phyloP scores from a whole-genome alignment of 2,329 filamentous ascomycete genomes.

The Cytospora chrysosperma region DNA sequence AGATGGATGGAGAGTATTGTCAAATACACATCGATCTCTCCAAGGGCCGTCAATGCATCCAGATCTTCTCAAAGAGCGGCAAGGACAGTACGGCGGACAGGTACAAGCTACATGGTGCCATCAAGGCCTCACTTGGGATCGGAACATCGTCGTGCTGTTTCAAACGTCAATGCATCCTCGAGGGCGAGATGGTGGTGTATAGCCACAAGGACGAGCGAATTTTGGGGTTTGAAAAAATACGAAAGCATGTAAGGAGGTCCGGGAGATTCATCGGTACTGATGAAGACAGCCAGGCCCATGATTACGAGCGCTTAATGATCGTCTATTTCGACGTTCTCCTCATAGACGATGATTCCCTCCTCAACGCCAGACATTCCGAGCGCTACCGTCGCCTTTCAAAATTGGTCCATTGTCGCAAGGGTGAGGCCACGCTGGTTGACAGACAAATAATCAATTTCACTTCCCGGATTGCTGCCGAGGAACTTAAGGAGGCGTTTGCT shows the following conservation, averaged over 20 bases:
- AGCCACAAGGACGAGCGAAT: conserved; percentile 65
- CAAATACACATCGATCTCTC: conserved; percentile 78
- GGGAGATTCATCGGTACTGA: conserved; percentile 67
- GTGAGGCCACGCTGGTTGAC: conserved; percentile 65
- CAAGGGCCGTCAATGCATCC: conserved; percentile 55
- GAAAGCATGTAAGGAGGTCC: conserved; percentile 74
- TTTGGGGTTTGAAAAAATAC: conserved; percentile 76
- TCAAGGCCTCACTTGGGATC: conserved; percentile 64
- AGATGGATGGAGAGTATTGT: conserved; percentile 87
- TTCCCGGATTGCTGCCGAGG: conserved; percentile 47
- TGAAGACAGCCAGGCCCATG: conserved; percentile 62
- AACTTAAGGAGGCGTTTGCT: conserved; percentile 65
- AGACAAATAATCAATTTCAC: conserved; percentile 68
- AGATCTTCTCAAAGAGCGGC: conserved; percentile 89
- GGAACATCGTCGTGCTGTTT: conserved; percentile 58
- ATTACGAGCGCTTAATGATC: conserved; percentile 59
- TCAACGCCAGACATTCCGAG: conserved; percentile 54
- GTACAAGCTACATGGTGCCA: conserved; percentile 42
- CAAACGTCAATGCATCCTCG: conserved; percentile 68
- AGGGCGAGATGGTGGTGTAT: conserved; percentile 81
- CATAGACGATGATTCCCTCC: conserved; percentile 52
- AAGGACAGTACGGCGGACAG: conserved; percentile 82
- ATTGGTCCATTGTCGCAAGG: conserved; percentile 51
- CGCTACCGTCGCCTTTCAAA: conserved; percentile 59
- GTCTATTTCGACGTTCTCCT: conserved; percentile 60